Evolutionary conservation across 345 rosid species (phyloP).

Genomic region (Pseudoturritis turrita): DNA sequence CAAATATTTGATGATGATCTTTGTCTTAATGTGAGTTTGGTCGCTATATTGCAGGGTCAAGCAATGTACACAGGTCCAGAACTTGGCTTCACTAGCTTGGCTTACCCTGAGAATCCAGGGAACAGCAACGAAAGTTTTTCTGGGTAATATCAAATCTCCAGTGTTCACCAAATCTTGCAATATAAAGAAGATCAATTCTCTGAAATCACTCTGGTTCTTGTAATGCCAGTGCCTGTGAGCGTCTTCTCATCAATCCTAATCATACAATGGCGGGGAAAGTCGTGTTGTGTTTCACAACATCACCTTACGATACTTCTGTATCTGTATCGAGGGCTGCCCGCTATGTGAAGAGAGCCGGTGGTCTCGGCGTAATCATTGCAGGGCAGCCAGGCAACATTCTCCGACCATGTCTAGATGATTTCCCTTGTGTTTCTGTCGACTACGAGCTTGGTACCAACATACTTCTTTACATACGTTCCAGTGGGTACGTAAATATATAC

Average conservation of each 20-base stretch:
- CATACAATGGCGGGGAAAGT: constrained; percentile 26
- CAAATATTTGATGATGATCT: background rate
- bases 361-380: constrained; percentile 38
- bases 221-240: constrained; percentile 20
- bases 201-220: background rate
- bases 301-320: constrained; percentile 8
- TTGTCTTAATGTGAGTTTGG: background rate
- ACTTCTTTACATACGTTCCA: constrained; percentile 37
- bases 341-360: constrained; percentile 34
- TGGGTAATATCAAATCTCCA: background rate
- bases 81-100: constrained; percentile 33
- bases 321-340: constrained; percentile 23
- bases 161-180: background rate
- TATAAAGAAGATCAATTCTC: background rate
- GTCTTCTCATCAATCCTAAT: background rate
- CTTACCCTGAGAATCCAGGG: constrained; percentile 35
- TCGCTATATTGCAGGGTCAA: constrained; percentile 25
- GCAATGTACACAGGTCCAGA: constrained; percentile 32
- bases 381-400: constrained; percentile 19
- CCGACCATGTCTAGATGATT: constrained; percentile 28
- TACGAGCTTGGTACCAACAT: constrained; percentile 34
- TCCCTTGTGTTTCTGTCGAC: constrained; percentile 38
- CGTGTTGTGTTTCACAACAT: constrained; percentile 30
- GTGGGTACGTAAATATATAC: constrained; percentile 13
- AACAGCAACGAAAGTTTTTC: constrained; percentile 11